Evolutionary conservation across 305 asterid species (phyloP).

Genomic region (Fraxinus velutina): DNA sequence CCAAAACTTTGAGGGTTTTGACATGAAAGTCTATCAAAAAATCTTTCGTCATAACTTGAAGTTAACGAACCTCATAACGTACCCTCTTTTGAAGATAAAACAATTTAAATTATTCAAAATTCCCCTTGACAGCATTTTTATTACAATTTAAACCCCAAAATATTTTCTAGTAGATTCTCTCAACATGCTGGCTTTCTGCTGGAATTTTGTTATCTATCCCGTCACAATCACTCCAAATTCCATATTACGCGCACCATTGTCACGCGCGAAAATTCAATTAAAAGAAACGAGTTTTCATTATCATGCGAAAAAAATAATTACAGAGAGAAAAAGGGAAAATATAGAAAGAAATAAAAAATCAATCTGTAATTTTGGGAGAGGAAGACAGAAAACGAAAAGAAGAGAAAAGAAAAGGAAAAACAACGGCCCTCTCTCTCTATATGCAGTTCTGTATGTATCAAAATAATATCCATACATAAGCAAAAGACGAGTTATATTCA

Average conservation of each 20-base stretch:
- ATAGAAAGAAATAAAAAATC: constrained; percentile 9
- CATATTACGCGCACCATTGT: not conserved
- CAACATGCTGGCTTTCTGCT: constrained; percentile 19
- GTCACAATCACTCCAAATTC: not conserved
- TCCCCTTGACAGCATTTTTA: not conserved
- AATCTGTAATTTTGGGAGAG: constrained; percentile 16
- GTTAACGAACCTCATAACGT: not conserved
- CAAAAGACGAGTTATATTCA: constrained; percentile 24
- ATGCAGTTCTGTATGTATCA: constrained; percentile 36
- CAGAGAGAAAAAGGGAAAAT: constrained; percentile 4
- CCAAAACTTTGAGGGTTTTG: not conserved
- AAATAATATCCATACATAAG: constrained; percentile 25
- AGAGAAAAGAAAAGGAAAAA: constrained; percentile 3
- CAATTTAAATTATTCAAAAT: not conserved
- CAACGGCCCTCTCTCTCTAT: constrained; percentile 21
- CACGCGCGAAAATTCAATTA: constrained; percentile 7
- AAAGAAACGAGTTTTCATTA: not conserved
- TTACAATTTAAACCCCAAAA: not conserved
- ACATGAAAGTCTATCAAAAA: not conserved
- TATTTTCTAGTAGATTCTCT: constrained; percentile 21
- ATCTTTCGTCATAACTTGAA: not conserved
- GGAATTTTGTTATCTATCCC: not conserved
- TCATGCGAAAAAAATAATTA: not conserved
- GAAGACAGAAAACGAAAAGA: constrained; percentile 9
- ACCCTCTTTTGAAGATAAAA: not conserved